Evolutionary conservation across 176 grass and related monocot genomes (phyloP), one percentile per base, ranked within the genome.

Genomic region (Carex parvula): DNA sequence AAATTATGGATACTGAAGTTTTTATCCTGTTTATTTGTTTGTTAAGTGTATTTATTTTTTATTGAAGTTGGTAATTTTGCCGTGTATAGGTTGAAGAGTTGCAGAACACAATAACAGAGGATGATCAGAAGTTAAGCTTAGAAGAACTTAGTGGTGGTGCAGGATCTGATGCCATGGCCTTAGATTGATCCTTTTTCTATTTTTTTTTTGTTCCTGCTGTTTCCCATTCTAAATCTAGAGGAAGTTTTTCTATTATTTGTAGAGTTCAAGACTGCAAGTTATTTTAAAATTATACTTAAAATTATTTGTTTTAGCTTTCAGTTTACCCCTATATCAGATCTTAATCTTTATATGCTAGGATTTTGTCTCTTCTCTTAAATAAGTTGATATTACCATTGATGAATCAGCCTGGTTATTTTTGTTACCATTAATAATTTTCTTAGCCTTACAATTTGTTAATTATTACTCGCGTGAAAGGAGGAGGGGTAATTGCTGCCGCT

Each of bases 1-100:
- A 69, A 50, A 46, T 50, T 73, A 52, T 52, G 41, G 21, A 55
- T 76, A 30, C 21, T 10, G 13, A 55, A 55, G 39, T 56, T 56
- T 2, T 32, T 56, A 56, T 17, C 30, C 54, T 54, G 21, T 76
- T 30, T 52, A 26, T 37, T 61, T 32, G 3, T 33, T 12, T 60
- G 16, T 74, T 21, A 81, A 70, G 21, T 70, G 20, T 37, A 4
- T 46, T 22, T 20, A 2, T 37, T 29, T 24, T 53, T 42, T 32
- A 42, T 24, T 80, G 21, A 16, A 16, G 29, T 53, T 37, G 37
- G 20, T 75, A 32, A 30, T 26, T 58, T 78, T 78, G 52, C 26
- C 2, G 14, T 78, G 24, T 55, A 62, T 84, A 98, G 92, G 91
- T 98, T 20, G 95, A 98, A 10, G 92, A 94, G 85, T 80, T 98